Base-by-base conservation (phyloP, 441 rosid genomes). In the Gossypium davidsonii region DNA sequence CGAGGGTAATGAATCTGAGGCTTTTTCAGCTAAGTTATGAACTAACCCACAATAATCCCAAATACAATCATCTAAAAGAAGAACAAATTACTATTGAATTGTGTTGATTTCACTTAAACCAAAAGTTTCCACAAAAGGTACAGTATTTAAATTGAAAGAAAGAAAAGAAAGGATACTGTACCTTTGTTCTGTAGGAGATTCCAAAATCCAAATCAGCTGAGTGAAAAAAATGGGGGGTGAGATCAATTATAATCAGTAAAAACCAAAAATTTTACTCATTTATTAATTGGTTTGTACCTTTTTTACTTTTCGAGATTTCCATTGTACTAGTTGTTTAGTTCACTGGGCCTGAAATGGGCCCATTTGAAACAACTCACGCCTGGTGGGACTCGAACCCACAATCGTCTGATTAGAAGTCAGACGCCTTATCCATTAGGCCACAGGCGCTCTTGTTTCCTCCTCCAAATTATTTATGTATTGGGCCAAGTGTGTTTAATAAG, bases 361-460 rank as follows among this genome's bases (percentile, higher is more conserved):
- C 20, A 51, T 51, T 49, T 15, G 20, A n/a, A 3, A 0, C 15
- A 49, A 6, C 55, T 51, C 1, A 34, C 39, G 8, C 8, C 1
- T 34, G 8, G 39, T 34, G 8, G 95, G 90, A 88, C 88, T 88
- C 90, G 88, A 90, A 90, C 90, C 90, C 92, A 85, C 91, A 86
- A 87, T 85, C 90, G 86, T 72, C 74, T 90, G 91, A 87, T 88
- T 88, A 88, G 91, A 88, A 88, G 92, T 88, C 94, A 88, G 76
- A 85, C 85, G 91, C 90, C 90, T 90, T 86, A 90, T 90, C 94
- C 92, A 84, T 88, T 87, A 88, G 94, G 90, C 94, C 94, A 89
- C 92, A 81, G 81, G 91, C 77, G 88, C 58, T 18, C 1, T 1
- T 0, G 15, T 31, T 3, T 28, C 0, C 0, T 4, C 0, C 1